phyloP scores from a whole-genome alignment of 106 monocot genomes.

The Chionographis japonica region DNA sequence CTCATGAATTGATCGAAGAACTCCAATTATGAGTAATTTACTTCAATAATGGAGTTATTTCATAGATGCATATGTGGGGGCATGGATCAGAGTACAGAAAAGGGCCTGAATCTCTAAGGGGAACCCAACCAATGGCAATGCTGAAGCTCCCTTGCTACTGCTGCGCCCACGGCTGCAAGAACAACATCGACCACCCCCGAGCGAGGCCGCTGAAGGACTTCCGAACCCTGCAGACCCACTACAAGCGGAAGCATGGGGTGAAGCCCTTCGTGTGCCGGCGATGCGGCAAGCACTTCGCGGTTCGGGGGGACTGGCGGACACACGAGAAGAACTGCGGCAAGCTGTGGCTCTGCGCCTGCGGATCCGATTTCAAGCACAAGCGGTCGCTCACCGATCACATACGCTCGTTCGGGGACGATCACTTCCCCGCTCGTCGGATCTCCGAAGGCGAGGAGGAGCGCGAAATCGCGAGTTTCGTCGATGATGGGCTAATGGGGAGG shows the following conservation, averaged over 20 bases:
- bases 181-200: slow-evolving; percentile 57
- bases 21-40: too few species aligned
- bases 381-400: slow-evolving; percentile 66
- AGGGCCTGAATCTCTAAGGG: slow-evolving; percentile 54
- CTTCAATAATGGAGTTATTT: not conserved
- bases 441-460: not conserved
- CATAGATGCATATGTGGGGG: slow-evolving; percentile 85
- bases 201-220: slow-evolving; percentile 65
- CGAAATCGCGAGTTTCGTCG: slow-evolving; percentile 9
- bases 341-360: slow-evolving; percentile 56
- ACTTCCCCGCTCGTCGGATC: slow-evolving; percentile 18
- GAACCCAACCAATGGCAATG: slow-evolving; percentile 29
- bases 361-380: slow-evolving; percentile 74
- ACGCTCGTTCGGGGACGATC: slow-evolving; percentile 42
- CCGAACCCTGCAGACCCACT: slow-evolving; percentile 70
- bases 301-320: slow-evolving; percentile 66
- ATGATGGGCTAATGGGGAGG: not conserved
- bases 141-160: slow-evolving; percentile 73
- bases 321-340: slow-evolving; percentile 84
- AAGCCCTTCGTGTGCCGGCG: slow-evolving; percentile 66
- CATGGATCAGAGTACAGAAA: slow-evolving; percentile 69
- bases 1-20: too few species aligned
- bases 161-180: slow-evolving; percentile 66
- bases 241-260: slow-evolving; percentile 66
- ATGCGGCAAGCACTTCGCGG: slow-evolving; percentile 64